Conservation (phyloP, 1,139 yeast species). For the Sugiyamaella novakii region DNA sequence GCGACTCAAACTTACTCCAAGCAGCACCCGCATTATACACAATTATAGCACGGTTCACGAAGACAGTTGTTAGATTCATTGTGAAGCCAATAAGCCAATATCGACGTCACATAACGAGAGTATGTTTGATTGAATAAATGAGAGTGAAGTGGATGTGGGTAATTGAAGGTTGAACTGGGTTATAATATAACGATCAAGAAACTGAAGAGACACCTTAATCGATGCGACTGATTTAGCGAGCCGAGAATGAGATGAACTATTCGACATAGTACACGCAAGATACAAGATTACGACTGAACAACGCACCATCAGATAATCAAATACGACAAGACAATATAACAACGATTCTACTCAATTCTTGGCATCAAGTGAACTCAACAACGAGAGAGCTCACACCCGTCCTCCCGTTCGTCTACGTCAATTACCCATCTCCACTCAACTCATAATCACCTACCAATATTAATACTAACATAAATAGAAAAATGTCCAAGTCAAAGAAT, state of each 20-base stretch:
- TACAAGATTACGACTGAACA: not conserved
- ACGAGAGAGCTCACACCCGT: too few relatives aligned
- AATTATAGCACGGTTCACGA: slow-evolving; percentile 7
- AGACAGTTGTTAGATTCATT: slow-evolving; percentile 1
- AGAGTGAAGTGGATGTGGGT: not conserved
- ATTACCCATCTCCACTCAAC: not conserved
- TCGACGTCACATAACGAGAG: slow-evolving; percentile 17
- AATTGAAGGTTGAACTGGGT: too few relatives aligned
- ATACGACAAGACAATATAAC: too few relatives aligned
- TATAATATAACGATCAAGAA: too few relatives aligned
- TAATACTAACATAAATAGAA: slow-evolving; percentile 13
- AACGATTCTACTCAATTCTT: too few relatives aligned
- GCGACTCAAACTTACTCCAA: slow-evolving; percentile 1
- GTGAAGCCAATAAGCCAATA: slow-evolving; percentile 14
- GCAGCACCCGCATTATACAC: not conserved
- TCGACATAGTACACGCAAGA: not conserved
- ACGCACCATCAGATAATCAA: not conserved
- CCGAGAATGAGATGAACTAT: too few relatives aligned
- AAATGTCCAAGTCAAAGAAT: slow-evolving; percentile 98
- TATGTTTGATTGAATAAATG: slow-evolving; percentile 8
- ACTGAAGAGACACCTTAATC: too few relatives aligned
- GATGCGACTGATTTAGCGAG: too few relatives aligned
- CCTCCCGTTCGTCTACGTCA: not conserved
- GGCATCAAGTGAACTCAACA: too few relatives aligned
- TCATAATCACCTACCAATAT: not conserved